phyloP scores from a whole-genome alignment of 129 eudicot species.

The Chrysanthemum makinoi region DNA sequence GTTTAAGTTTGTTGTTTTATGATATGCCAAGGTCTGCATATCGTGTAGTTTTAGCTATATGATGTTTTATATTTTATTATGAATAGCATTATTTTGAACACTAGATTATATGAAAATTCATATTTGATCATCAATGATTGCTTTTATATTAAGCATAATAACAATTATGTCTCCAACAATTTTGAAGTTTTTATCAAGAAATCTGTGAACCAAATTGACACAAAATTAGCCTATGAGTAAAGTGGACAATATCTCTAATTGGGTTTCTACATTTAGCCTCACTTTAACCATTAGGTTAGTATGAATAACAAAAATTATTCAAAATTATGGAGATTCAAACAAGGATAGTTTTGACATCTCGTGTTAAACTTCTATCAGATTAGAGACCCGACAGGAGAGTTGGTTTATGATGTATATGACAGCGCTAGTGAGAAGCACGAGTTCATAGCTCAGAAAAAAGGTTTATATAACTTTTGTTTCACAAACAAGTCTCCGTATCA shows the following conservation, averaged over 20 bases:
- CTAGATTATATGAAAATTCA: no score
- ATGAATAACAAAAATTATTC: no score
- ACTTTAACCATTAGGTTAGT: no score
- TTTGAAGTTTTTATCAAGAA: no score
- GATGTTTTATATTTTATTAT: background rate
- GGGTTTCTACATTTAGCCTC: no score
- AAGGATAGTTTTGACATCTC: background rate
- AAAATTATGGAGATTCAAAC: no score
- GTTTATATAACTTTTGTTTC: conserved; percentile 24
- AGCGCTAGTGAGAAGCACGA: conserved; percentile 21
- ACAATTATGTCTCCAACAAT: no score
- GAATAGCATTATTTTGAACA: background rate
- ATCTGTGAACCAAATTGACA: no score
- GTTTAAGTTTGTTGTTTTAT: background rate
- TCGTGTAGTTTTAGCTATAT: background rate
- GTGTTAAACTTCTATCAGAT: background rate
- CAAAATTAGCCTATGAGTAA: no score
- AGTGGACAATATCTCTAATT: no score
- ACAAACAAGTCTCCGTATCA: conserved; percentile 35
- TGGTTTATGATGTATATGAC: conserved; percentile 13
- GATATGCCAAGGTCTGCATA: background rate
- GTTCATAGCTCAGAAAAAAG: conserved; percentile 23
- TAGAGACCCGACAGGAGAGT: conserved; percentile 17
- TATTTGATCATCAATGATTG: no score
- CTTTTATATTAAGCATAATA: no score